phyloP scores from a whole-genome alignment of 2,329 filamentous ascomycete species.

The Ceratocystis colombiana region DNA sequence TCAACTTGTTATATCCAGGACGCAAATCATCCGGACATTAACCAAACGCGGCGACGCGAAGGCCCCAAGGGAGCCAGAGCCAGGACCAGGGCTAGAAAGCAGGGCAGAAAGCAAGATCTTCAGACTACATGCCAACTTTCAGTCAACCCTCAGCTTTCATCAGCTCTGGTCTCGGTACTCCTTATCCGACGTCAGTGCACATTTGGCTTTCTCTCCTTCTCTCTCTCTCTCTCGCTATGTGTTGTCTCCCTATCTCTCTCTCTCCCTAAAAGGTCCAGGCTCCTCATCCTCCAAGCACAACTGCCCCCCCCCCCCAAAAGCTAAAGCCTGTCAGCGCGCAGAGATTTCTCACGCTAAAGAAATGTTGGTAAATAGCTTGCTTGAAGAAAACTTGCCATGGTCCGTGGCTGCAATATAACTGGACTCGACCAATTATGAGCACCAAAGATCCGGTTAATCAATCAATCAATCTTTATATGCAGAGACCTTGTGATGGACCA shows the following conservation, averaged over 20 bases:
- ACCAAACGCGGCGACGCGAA: not conserved
- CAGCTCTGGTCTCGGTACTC: conserved; percentile 9
- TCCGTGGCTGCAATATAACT: not conserved
- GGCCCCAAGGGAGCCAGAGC: not conserved
- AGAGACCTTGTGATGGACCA: not conserved
- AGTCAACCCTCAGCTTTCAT: not conserved
- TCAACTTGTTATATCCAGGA: not conserved
- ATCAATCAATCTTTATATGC: not conserved
- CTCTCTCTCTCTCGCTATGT: not conserved
- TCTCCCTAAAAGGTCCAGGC: no score
- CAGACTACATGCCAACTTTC: not conserved
- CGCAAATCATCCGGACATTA: conserved; percentile 14
- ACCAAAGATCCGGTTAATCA: no score
- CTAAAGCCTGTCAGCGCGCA: not conserved
- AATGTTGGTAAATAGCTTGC: not conserved
- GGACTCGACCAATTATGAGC: not conserved
- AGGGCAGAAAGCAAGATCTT: not conserved
- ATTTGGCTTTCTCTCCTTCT: no score
- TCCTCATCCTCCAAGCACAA: no score
- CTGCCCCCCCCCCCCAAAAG: no score
- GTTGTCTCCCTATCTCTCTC: not conserved
- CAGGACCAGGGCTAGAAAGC: not conserved
- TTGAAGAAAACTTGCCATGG: not conserved
- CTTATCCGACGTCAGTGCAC: conserved; percentile 10
- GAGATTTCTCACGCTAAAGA: not conserved